Evolutionary conservation across 495 filamentous ascomycete species (phyloP), one percentile per base, ranked within the genome.

Genomic region (Podospora anserina): DNA sequence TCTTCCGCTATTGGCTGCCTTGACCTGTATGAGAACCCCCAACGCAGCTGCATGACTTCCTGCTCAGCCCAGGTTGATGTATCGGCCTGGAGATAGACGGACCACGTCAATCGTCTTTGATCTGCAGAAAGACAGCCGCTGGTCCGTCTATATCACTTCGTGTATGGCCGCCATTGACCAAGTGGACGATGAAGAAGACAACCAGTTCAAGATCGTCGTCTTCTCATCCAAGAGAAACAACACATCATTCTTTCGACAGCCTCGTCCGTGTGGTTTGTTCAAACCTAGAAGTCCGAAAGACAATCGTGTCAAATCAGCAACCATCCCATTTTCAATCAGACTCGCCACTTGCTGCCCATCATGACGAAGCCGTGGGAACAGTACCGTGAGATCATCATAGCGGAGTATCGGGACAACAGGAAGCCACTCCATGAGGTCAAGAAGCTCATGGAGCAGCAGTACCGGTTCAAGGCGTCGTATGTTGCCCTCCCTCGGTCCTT

Each of bases 311-410:
- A 49, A 49, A 49, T 49, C 39, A 49, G 2, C 39, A 49, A 11
- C 9, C 39, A 9, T 49, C 39, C 39, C 39, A 5, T 5, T 49
- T 5, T 49, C 39, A 49, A 49, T 16, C 39, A 49, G 5, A 49
- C 39, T 16, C 39, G 39, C 39, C 39, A 49, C 5, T 49, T 49
- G 13, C 55, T 58, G 55, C n/a, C 32, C 59, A 77, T 57, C 63
- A 84, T 84, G 82, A 83, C 82, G 34, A 83, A 83, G 70, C 63
- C 67, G 61, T 84, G 81, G 81, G 76, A 80, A 11, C 59, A 71
- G 27, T 72, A 81, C 70, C 72, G 78, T 63, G 72, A 73, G 23
- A 71, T 69, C 5, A 82, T 84, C 67, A 72, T 78, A 56, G 60
- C 64, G 3, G 72, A 79, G 55, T 84, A 84, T 68, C 75, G 75